phyloP scores from a whole-genome alignment of 108 stramenopile species.

The Schizochytrium sp. region DNA sequence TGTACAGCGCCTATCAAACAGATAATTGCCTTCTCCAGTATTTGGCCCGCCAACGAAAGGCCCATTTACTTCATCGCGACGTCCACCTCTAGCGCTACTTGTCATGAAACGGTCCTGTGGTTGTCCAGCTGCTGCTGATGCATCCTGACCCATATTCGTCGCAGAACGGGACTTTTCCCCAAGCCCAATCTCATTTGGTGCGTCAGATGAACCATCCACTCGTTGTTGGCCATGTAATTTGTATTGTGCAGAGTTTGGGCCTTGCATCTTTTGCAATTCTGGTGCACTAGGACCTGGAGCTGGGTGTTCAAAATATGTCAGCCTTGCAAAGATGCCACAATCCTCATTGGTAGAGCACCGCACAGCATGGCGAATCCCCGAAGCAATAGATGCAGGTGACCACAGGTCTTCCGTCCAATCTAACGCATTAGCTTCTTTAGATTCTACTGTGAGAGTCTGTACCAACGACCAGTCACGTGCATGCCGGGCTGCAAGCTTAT shows the following conservation, averaged over 20 bases:
- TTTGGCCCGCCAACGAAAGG: neutral
- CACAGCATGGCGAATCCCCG: neutral
- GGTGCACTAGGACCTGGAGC: neutral
- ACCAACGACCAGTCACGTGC: neutral
- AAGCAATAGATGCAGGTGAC: neutral
- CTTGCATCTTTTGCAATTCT: neutral
- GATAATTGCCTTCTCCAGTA: neutral
- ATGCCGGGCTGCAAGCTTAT: neutral
- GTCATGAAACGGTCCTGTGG: neutral
- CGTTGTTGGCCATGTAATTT: constrained; percentile 19
- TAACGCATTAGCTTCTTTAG: neutral
- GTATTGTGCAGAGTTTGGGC: neutral
- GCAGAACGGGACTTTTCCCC: neutral
- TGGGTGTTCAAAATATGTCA: constrained; percentile 44
- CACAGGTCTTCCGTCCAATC: constrained; percentile 10
- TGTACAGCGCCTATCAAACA: constrained; percentile 14
- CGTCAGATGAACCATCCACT: constrained; percentile 30
- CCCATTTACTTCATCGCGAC: neutral
- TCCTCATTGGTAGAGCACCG: neutral
- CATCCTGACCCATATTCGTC: neutral
- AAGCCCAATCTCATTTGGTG: neutral
- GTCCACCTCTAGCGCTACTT: neutral
- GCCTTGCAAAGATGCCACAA: neutral
- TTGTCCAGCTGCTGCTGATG: neutral
- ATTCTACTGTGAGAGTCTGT: neutral